Conservation (phyloP, 495 filamentous ascomycete genomes). For the Ramalina peruviana region DNA sequence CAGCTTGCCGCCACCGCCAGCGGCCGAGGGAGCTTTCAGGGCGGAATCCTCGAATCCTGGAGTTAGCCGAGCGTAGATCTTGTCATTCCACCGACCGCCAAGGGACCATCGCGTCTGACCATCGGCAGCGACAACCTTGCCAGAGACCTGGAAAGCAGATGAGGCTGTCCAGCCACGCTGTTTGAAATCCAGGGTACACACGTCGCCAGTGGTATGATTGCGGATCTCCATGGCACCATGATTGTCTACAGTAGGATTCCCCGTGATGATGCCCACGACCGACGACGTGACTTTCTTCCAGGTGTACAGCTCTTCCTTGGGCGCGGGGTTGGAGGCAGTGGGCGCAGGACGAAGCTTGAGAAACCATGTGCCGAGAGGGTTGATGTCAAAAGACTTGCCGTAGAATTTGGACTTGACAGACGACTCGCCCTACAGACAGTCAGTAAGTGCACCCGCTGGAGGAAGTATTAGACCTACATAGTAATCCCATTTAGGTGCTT, state of each 20-base stretch:
- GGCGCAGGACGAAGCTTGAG: slow-evolving; percentile 61
- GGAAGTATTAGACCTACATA: slow-evolving; percentile 37
- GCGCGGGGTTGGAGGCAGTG: slow-evolving; percentile 25
- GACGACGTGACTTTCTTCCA: slow-evolving; percentile 99
- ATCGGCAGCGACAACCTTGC: slow-evolving; percentile 70
- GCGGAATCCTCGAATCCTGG: slow-evolving; percentile 74
- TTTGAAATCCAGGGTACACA: slow-evolving; percentile 88
- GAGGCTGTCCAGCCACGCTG: slow-evolving; percentile 87
- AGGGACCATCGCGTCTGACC: slow-evolving; percentile 74
- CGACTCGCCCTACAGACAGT: slow-evolving; percentile 55
- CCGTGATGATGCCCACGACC: slow-evolving; percentile 96
- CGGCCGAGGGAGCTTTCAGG: slow-evolving; percentile 32
- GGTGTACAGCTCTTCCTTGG: slow-evolving; percentile 82
- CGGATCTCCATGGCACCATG: slow-evolving; percentile 95
- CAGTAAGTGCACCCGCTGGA: slow-evolving; percentile 5
- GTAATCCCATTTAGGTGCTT: slow-evolving; percentile 91
- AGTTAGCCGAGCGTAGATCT: slow-evolving; percentile 84
- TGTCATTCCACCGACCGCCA: slow-evolving; percentile 93
- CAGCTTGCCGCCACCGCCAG: slow-evolving; percentile 18
- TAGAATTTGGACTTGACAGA: slow-evolving; percentile 97
- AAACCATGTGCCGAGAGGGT: slow-evolving; percentile 95
- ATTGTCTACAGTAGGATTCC: slow-evolving; percentile 93
- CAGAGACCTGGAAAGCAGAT: slow-evolving; percentile 73
- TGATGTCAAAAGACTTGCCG: slow-evolving; percentile 93
- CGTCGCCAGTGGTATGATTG: slow-evolving; percentile 89